Percentiles rank a stretch among this genome's conserved stretches.
These are phyloP conservation scores for Microsporum audouinii DNA, from an alignment of 2,329 filamentous ascomycete species.

Conservation along the genomic window DNA sequence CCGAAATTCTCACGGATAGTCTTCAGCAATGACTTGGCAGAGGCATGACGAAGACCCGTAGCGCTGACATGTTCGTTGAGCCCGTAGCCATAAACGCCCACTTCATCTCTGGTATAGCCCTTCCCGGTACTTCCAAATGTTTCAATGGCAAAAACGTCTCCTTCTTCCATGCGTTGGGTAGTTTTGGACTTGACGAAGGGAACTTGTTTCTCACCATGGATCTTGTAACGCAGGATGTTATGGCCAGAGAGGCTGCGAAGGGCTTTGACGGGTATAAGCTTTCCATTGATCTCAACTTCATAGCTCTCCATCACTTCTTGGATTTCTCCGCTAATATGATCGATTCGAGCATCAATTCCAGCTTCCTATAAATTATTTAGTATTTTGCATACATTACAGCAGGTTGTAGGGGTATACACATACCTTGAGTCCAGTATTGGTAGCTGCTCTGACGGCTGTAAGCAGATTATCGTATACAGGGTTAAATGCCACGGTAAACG, in stretches of 20 bases:
- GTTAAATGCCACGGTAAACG: conserved; percentile 69
- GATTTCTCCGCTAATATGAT: conserved; percentile 46
- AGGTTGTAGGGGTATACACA: background rate
- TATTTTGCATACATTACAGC: conserved; percentile 3
- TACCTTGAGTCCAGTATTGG: conserved; percentile 47
- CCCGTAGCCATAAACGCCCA: conserved; percentile 45
- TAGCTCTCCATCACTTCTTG: conserved; percentile 54
- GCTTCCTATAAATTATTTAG: conserved; percentile 29
- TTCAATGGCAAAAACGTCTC: conserved; percentile 48
- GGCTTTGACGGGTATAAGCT: conserved; percentile 41
- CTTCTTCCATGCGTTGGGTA: conserved; percentile 47
- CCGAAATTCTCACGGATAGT: conserved; percentile 53
- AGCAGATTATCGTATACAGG: conserved; percentile 64
- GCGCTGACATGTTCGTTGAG: conserved; percentile 30
- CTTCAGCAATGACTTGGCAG: conserved; percentile 47
- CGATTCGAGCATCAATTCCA: conserved; percentile 45
- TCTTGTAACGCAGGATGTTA: conserved; percentile 43
- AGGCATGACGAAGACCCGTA: conserved; percentile 35
- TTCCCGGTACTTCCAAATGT: conserved; percentile 47
- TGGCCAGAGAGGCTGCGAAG: conserved; percentile 46
- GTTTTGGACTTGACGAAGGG: conserved; percentile 37
- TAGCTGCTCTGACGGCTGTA: conserved; percentile 61
- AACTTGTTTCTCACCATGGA: conserved; percentile 46
- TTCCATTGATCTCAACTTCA: conserved; percentile 45
- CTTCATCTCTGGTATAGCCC: conserved; percentile 40